A percentile compares a stretch with the other conserved stretches of the same genome.
Evolutionary conservation across 768 basidiomycete species (phyloP).

Genomic region (Dacryopinax primogenitus): DNA sequence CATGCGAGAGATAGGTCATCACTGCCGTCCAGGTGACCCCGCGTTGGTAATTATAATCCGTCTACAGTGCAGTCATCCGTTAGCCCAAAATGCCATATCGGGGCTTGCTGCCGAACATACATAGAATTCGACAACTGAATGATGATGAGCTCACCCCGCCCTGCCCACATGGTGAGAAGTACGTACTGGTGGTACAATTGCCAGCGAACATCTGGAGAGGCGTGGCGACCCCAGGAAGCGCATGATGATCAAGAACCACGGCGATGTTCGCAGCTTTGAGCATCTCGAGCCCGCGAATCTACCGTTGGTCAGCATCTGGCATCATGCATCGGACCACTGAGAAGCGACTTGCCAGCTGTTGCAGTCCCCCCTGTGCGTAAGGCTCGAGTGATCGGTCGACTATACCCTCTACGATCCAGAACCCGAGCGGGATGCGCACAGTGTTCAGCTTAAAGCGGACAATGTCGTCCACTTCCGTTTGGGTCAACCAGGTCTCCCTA

Average conservation of each 20-base stretch:
- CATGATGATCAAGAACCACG: slow-evolving; percentile 58
- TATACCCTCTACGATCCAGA: slow-evolving; percentile 66
- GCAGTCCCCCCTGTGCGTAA: slow-evolving; percentile 58
- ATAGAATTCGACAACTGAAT: slow-evolving; percentile 61
- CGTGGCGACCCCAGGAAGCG: slow-evolving; percentile 55
- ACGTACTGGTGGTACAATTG: slow-evolving; percentile 30
- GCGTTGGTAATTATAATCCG: slow-evolving; percentile 56
- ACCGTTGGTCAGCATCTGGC: background rate
- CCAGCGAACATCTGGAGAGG: slow-evolving; percentile 56
- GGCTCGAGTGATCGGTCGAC: slow-evolving; percentile 49
- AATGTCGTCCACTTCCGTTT: slow-evolving; percentile 46
- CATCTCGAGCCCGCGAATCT: slow-evolving; percentile 53
- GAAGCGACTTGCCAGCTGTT: slow-evolving; percentile 39
- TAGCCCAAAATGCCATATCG: background rate
- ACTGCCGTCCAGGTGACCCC: slow-evolving; percentile 72
- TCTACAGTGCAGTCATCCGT: slow-evolving; percentile 32
- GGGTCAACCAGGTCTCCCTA: slow-evolving; percentile 61
- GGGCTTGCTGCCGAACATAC: slow-evolving; percentile 32
- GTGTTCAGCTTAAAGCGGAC: slow-evolving; percentile 51
- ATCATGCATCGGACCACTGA: background rate
- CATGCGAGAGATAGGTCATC: slow-evolving; percentile 59
- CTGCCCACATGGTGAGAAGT: background rate
- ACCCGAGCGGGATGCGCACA: slow-evolving; percentile 66
- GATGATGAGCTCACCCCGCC: background rate
- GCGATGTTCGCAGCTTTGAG: slow-evolving; percentile 47